phyloP scores from a whole-genome alignment of 2,329 filamentous ascomycete species.

The Dothistroma septosporum region DNA sequence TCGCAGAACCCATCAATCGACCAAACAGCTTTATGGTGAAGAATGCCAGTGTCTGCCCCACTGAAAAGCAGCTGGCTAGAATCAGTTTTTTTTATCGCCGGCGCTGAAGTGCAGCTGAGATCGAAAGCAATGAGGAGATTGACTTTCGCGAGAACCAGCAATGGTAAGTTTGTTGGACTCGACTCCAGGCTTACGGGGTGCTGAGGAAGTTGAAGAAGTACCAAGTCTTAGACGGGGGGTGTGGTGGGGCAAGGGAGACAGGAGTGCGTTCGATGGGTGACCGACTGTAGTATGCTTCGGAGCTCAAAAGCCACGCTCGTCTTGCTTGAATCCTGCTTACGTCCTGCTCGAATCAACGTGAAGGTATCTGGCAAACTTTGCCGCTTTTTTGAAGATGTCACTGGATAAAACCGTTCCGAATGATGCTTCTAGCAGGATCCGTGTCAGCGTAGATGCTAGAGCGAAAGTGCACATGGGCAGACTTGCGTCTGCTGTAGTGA shows the following conservation, averaged over 20 bases:
- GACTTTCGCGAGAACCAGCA: background rate
- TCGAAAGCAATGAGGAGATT: background rate
- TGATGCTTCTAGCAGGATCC: conserved; percentile 4
- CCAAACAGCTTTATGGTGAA: background rate
- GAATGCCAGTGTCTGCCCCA: background rate
- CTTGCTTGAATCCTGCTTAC: background rate
- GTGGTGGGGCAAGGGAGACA: conserved; percentile 7
- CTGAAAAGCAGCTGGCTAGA: background rate
- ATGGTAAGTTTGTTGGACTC: background rate
- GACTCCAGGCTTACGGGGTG: background rate
- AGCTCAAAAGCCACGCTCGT: background rate
- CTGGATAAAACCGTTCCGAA: conserved; percentile 1
- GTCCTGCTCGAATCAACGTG: background rate
- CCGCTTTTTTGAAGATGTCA: background rate
- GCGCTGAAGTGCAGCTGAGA: background rate
- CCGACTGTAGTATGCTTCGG: background rate
- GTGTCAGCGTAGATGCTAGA: background rate
- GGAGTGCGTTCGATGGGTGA: conserved; percentile 1
- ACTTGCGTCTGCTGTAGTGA: background rate
- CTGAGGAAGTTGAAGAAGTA: background rate
- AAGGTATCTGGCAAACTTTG: conserved; percentile 2
- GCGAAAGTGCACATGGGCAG: background rate
- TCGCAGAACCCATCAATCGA: background rate
- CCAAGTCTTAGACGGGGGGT: background rate
- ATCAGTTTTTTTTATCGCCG: too few relatives aligned